Percentiles rank a stretch among this genome's conserved stretches.
These are phyloP conservation scores for Iodosphaeria phyllophila DNA, from an alignment of 2,329 filamentous ascomycete species.

Conservation along the genomic window DNA sequence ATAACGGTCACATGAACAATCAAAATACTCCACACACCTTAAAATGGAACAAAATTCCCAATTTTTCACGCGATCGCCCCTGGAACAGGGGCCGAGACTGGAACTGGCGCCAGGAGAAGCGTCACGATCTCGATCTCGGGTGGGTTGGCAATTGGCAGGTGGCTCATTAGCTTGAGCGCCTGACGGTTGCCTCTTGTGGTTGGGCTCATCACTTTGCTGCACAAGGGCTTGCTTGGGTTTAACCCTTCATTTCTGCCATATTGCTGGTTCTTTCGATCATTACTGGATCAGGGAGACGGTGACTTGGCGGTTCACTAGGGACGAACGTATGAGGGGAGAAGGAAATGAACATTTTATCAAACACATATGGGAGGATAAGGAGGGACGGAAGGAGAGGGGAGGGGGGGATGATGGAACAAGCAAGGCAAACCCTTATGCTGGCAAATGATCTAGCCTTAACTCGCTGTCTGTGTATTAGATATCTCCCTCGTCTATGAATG, in stretches of 20 bases:
- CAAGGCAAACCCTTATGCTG: constrained; percentile 10
- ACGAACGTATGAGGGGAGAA: no score
- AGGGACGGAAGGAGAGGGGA: constrained; percentile 1
- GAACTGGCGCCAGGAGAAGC: constrained; percentile 43
- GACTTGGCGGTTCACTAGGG: constrained; percentile 4
- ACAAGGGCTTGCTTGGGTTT: constrained; percentile 10
- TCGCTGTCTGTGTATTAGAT: constrained; percentile 49
- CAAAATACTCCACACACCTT: constrained; percentile 5
- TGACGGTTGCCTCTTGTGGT: constrained; percentile 38
- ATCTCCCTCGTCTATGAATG: constrained; percentile 20
- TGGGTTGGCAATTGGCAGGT: constrained; percentile 89
- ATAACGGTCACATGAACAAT: constrained; percentile 7
- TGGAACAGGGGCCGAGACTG: constrained; percentile 40
- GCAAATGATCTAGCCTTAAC: constrained; percentile 23
- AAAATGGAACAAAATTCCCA: constrained; percentile 25
- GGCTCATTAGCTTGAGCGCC: constrained; percentile 17
- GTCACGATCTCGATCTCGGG: constrained; percentile 61
- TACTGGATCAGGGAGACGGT: constrained; percentile 5
- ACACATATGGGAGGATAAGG: constrained; percentile 1
- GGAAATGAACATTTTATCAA: no score
- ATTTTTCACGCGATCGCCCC: constrained; percentile 27
- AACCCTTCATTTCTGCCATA: constrained; percentile 10
- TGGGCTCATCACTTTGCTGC: constrained; percentile 20
- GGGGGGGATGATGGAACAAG: constrained; percentile 9
- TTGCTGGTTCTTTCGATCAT: constrained; percentile 12